Percentiles rank a stretch among this genome's conserved stretches.
phyloP scores from a whole-genome alignment of 1,284 basidiomycete genomes.

The Ganoderma multipileum region DNA sequence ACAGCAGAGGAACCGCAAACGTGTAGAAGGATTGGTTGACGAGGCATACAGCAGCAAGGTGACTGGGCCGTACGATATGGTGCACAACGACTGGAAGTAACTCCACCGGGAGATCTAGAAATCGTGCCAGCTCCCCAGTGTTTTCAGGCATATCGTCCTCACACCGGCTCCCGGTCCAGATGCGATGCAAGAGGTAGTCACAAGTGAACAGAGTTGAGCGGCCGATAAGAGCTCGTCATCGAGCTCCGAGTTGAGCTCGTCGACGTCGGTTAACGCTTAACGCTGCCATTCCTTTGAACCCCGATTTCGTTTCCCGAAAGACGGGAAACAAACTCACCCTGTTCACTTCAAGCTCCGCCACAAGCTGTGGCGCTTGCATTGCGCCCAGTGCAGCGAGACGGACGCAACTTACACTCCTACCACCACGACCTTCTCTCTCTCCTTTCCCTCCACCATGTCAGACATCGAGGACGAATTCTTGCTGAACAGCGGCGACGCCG shows the following conservation, averaged over 20 bases:
- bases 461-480: conserved; percentile 55
- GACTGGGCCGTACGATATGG: conserved; percentile 56
- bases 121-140: conserved; percentile 9
- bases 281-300: not conserved
- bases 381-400: not conserved
- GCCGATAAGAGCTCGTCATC: not conserved
- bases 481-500: conserved; percentile 24
- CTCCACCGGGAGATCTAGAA: conserved; percentile 59
- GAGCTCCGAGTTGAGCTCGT: too few species aligned
- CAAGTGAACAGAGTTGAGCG: not conserved
- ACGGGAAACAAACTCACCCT: too few species aligned
- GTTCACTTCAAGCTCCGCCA: not conserved
- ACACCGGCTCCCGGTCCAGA: too few species aligned
- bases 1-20: conserved; percentile 57
- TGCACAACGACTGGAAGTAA: conserved; percentile 60
- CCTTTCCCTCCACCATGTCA: conserved; percentile 52
- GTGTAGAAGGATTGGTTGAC: conserved; percentile 61
- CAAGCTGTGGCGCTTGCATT: not conserved
- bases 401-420: conserved; percentile 5
- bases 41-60: conserved; percentile 57
- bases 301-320: not conserved
- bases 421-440: not conserved
- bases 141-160: not conserved
- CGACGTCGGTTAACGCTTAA: too few species aligned
- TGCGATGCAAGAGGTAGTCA: not conserved